A percentile compares a stretch with the other conserved stretches of the same genome.
Evolutionary conservation across 2,329 filamentous ascomycete species (phyloP).

Genomic region (Leptographium lundbergii): DNA sequence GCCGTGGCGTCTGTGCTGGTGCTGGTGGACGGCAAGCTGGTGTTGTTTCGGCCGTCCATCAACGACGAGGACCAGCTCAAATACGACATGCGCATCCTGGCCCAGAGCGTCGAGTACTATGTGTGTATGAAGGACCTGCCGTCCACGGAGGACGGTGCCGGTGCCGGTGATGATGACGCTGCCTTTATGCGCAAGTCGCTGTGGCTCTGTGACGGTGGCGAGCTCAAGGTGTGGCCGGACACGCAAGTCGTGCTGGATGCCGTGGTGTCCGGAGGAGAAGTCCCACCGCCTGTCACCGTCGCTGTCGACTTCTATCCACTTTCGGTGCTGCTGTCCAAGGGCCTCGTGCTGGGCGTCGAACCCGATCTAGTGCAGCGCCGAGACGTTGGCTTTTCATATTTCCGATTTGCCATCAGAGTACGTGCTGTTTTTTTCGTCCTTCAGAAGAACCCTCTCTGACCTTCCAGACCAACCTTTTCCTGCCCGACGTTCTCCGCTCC

Average conservation of each 20-base stretch:
- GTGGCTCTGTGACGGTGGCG: slow-evolving; percentile 85
- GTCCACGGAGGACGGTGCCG: not conserved
- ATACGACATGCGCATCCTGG: slow-evolving; percentile 96
- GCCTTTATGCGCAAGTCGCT: slow-evolving; percentile 61
- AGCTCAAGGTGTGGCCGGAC: slow-evolving; percentile 81
- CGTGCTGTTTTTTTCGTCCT: slow-evolving; percentile 19
- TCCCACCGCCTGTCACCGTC: slow-evolving; percentile 64
- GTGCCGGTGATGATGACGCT: not conserved
- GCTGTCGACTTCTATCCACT: slow-evolving; percentile 92
- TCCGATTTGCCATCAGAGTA: slow-evolving; percentile 79
- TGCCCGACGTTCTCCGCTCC: slow-evolving; percentile 75
- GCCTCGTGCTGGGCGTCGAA: slow-evolving; percentile 81
- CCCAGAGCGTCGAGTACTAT: slow-evolving; percentile 93
- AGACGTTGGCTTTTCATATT: slow-evolving; percentile 81
- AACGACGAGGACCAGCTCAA: slow-evolving; percentile 77
- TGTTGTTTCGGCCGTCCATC: slow-evolving; percentile 75
- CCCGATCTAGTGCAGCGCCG: slow-evolving; percentile 86
- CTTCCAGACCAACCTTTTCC: slow-evolving; percentile 72
- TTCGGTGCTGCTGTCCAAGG: slow-evolving; percentile 77
- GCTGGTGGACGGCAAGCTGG: slow-evolving; percentile 93
- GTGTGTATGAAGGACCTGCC: slow-evolving; percentile 81
- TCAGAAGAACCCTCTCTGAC: not conserved
- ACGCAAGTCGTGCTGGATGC: slow-evolving; percentile 71
- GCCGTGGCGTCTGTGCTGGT: slow-evolving; percentile 87
- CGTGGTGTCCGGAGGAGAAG: slow-evolving; percentile 49